Evolutionary conservation across 176 grass and related monocot species (phyloP).

Genomic region (Eragrostis nindensis): DNA sequence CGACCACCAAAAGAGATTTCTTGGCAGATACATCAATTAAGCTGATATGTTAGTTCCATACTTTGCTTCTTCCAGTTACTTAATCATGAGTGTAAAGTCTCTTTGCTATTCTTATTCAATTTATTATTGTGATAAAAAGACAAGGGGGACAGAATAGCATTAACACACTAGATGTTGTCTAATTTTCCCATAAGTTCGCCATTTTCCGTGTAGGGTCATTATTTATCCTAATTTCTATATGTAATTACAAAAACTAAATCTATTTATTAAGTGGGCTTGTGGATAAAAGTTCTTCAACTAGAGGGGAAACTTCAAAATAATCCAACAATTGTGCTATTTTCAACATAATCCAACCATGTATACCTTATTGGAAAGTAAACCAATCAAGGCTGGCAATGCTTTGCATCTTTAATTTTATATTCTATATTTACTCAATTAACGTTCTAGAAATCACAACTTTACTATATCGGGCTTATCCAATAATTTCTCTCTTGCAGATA

Average conservation of each 20-base stretch:
- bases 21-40: conserved; percentile 28
- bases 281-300: not conserved
- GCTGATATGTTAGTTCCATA: conserved; percentile 18
- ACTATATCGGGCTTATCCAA: not conserved
- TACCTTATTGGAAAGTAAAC: not conserved
- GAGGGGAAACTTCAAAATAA: not conserved
- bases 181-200: not conserved
- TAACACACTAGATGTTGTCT: not conserved
- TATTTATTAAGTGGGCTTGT: not conserved
- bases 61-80: not conserved
- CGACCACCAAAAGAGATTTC: conserved; percentile 32
- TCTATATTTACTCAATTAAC: not conserved
- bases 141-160: not conserved
- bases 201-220: too few species aligned
- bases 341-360: too few species aligned
- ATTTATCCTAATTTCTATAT: too few species aligned
- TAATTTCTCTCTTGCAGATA: not conserved
- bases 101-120: not conserved
- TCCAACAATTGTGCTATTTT: not conserved
- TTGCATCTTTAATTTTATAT: too few species aligned
- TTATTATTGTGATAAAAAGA: not conserved
- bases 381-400: not conserved
- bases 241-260: not conserved
- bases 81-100: not conserved
- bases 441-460: not conserved